Conservation (phyloP, 441 rosid genomes). For the Bocquillonia castaneifolia region DNA sequence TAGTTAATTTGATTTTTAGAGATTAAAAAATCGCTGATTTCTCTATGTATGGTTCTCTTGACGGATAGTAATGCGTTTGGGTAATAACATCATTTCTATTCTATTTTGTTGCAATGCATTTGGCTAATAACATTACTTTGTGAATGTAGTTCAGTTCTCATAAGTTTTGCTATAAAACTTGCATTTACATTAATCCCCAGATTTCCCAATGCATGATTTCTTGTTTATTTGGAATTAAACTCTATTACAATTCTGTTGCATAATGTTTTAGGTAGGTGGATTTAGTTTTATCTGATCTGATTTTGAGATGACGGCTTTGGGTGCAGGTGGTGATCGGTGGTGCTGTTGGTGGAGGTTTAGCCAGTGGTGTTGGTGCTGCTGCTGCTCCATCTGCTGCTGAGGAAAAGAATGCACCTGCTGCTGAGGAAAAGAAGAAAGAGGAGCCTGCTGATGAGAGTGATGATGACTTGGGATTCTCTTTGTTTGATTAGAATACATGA, state of each 20-base stretch:
- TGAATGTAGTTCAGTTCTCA: too few species aligned
- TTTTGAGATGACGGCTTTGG: not conserved
- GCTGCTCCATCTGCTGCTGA: slow-evolving; percentile 45
- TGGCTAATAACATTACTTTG: too few species aligned
- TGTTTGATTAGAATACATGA: slow-evolving; percentile 45
- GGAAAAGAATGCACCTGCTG: slow-evolving; percentile 44
- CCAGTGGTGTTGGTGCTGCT: slow-evolving; percentile 38
- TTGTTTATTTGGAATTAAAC: too few species aligned
- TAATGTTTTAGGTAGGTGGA: not conserved
- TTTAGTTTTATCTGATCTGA: not conserved
- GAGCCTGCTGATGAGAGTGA: slow-evolving; percentile 60
- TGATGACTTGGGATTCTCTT: slow-evolving; percentile 64
- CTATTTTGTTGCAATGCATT: too few species aligned
- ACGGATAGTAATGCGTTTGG: too few species aligned
- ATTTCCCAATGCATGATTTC: too few species aligned
- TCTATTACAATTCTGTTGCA: too few species aligned
- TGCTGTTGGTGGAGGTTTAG: slow-evolving; percentile 42
- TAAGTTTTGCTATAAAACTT: too few species aligned
- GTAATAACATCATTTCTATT: too few species aligned
- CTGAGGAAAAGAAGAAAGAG: slow-evolving; percentile 59
- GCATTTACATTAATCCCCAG: too few species aligned
- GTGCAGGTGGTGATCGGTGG: slow-evolving; percentile 59
- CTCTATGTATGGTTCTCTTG: not conserved
- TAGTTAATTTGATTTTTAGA: not conserved
- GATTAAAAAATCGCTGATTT: not conserved